phyloP scores from a whole-genome alignment of 2,329 filamentous ascomycete species.

The Cladosporium sphaerospermum region DNA sequence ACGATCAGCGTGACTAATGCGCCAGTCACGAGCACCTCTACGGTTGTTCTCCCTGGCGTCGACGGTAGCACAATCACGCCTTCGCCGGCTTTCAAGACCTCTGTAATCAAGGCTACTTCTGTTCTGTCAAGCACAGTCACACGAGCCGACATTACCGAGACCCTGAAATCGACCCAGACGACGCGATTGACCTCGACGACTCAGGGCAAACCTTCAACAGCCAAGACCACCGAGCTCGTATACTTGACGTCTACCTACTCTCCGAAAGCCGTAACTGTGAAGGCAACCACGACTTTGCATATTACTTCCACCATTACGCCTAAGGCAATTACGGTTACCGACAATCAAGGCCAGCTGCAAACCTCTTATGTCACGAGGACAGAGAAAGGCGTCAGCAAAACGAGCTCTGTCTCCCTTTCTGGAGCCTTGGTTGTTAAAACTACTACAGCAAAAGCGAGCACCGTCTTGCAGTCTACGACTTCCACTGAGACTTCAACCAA shows the following conservation, averaged over 20 bases:
- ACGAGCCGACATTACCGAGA: constrained; percentile 12
- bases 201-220: constrained; percentile 14
- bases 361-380: constrained; percentile 22
- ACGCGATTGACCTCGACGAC: constrained; percentile 10
- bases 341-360: constrained; percentile 18
- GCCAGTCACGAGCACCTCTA: constrained; percentile 19
- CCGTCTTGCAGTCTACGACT: constrained; percentile 18
- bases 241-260: constrained; percentile 15
- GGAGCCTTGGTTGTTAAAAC: constrained; percentile 22
- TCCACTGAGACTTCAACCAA: constrained; percentile 27
- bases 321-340: constrained; percentile 15
- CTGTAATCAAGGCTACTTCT: constrained; percentile 20
- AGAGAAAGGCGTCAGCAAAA: constrained; percentile 26
- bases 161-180: constrained; percentile 12
- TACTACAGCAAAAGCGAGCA: constrained; percentile 19
- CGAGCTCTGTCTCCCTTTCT: constrained; percentile 19
- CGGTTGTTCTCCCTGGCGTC: constrained; percentile 24
- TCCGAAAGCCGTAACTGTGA: constrained; percentile 17
- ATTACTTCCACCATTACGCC: constrained; percentile 13
- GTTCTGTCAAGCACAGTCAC: constrained; percentile 14
- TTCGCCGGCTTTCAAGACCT: constrained; percentile 20
- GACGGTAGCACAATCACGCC: constrained; percentile 32
- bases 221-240: constrained; percentile 13
- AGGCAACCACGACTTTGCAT: constrained; percentile 19
- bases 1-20: constrained; percentile 26